These are phyloP conservation scores for Biancaea sappan DNA, from an alignment of 306 rosid species.

Conservation along the genomic window DNA sequence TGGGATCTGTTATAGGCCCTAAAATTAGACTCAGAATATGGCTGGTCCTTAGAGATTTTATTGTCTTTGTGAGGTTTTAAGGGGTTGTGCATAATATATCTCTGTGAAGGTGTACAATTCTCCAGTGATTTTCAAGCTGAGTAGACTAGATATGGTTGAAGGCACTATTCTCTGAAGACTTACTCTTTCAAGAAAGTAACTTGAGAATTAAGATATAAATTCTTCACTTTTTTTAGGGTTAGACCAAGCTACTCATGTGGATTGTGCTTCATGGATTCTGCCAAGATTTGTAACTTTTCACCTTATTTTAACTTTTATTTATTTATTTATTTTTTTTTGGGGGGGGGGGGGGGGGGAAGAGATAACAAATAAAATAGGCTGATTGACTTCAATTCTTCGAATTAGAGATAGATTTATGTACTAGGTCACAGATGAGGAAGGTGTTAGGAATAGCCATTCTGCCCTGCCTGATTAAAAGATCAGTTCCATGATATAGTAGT, in stretches of 20 bases:
- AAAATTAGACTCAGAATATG: not conserved
- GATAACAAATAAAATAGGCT: too few species aligned
- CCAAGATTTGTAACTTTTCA: not conserved
- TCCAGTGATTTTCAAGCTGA: not conserved
- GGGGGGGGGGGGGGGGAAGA: not conserved
- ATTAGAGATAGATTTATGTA: too few species aligned
- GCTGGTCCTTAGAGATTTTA: not conserved
- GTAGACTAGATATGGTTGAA: not conserved
- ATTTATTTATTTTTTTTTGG: too few species aligned
- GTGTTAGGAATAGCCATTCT: not conserved
- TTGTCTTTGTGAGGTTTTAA: not conserved
- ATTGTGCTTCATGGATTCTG: not conserved
- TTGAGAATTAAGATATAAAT: not conserved
- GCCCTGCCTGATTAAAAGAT: not conserved
- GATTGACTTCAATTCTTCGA: too few species aligned
- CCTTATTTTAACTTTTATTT: not conserved
- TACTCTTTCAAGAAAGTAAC: not conserved
- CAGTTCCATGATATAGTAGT: not conserved
- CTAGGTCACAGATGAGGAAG: not conserved
- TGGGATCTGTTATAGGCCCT: not conserved
- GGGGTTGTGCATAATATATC: not conserved
- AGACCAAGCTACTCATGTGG: not conserved
- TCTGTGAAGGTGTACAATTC: not conserved
- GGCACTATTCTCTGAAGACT: not conserved
- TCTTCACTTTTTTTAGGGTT: not conserved